These are phyloP conservation scores for Carex littledalei DNA, from an alignment of 176 grass and related monocot genomes.

Conservation along the genomic window DNA sequence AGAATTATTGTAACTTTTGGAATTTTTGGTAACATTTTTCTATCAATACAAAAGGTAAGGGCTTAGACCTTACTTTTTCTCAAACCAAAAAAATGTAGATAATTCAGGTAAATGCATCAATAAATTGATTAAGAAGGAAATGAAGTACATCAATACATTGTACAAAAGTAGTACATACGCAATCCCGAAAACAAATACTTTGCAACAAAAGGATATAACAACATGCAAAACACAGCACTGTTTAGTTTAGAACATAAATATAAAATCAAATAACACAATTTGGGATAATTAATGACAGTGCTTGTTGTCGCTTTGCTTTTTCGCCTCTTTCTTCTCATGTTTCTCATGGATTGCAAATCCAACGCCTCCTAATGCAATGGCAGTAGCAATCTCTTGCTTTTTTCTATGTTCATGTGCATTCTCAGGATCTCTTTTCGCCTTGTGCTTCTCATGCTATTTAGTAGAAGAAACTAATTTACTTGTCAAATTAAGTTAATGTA, in stretches of 20 bases:
- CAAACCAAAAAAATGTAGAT: neutral
- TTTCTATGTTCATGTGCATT: slow-evolving; percentile 42
- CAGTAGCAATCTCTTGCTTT: slow-evolving; percentile 51
- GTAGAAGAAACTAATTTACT: neutral
- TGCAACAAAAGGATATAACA: neutral
- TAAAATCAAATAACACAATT: neutral
- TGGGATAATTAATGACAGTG: neutral
- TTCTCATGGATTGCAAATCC: slow-evolving; percentile 58
- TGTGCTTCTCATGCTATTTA: slow-evolving; percentile 54
- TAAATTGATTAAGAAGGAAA: neutral
- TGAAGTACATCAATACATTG: neutral
- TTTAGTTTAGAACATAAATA: neutral
- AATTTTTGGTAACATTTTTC: too few relatives aligned
- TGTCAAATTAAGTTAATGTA: neutral
- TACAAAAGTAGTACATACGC: neutral
- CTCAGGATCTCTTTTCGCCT: slow-evolving; percentile 62
- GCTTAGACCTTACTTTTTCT: too few relatives aligned
- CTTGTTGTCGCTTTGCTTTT: neutral
- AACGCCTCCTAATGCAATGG: slow-evolving; percentile 28
- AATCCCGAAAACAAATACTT: neutral
- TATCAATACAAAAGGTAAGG: too few relatives aligned
- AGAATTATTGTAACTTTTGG: too few relatives aligned
- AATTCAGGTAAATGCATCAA: neutral
- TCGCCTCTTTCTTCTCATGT: slow-evolving; percentile 49
- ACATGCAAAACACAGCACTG: neutral